Conservation (phyloP, 1,284 basidiomycete species). For the Puccinia coronata region DNA sequence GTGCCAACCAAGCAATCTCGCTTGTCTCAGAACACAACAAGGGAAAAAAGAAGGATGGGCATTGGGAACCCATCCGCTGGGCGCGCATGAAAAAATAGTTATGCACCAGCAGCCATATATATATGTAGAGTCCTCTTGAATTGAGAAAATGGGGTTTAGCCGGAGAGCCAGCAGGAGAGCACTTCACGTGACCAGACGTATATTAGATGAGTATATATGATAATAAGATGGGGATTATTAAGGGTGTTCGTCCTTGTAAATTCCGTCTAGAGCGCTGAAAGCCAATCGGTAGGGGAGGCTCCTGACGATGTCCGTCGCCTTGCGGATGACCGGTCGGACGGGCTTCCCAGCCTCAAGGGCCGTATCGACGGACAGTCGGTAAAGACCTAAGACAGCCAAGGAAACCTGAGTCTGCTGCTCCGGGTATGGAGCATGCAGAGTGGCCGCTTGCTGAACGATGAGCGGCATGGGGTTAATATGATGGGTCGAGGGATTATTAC, state of each 20-base stretch:
- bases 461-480: conserved; percentile 38
- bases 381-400: conserved; percentile 84
- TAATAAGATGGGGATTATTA: neutral
- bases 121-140: neutral
- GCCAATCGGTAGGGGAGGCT: conserved; percentile 66
- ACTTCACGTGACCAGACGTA: neutral
- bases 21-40: neutral
- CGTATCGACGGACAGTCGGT: conserved; percentile 77
- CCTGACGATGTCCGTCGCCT: conserved; percentile 82
- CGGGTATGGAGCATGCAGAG: conserved; percentile 73
- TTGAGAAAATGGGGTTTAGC: neutral
- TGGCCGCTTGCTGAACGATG: conserved; percentile 60
- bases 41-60: neutral
- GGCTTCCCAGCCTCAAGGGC: conserved; percentile 71
- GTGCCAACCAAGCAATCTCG: neutral
- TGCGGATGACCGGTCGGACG: conserved; percentile 72
- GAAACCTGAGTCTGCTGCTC: conserved; percentile 88
- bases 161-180: neutral
- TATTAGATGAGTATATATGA: neutral
- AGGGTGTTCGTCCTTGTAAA: conserved; percentile 50
- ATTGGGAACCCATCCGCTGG: neutral
- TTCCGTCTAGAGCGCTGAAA: conserved; percentile 51
- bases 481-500: conserved; percentile 65
- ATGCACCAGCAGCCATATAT: neutral
- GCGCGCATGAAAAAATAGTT: neutral